Evolutionary conservation across 331 rosid species (phyloP), one percentile per base, ranked within the genome.

Genomic region (Quercus tomentella): DNA sequence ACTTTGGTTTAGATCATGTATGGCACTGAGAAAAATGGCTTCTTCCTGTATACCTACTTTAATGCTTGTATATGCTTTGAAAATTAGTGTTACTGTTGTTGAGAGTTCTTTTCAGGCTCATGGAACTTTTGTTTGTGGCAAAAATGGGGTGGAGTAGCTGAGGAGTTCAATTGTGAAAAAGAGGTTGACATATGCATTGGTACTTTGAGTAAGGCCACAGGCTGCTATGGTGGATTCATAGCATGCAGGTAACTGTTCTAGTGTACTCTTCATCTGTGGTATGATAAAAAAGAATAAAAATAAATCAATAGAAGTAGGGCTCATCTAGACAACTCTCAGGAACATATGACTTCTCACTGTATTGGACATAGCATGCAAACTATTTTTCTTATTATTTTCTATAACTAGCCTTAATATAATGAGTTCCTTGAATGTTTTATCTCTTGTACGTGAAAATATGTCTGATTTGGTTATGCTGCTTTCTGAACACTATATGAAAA

Each of bases 81-180:
- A 67, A 17, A 54, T 76, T 35, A 73, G 58, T 14, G n/a, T 80
- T 76, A 72, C 62, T 81, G 49, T 33, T 33, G 21, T 31, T 66
- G 18, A 31, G 23, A 30, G 5, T 11, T 67, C 20, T 35, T 12
- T 6, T 69, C 90, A 93, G 98, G 98, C 99, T 87, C 97, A 93
- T 84, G 99, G 99, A 77, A 86, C 98, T 69, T 90, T 95, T 74
- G 94, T 95, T 83, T 95, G 96, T 54, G 97, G 99, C 4, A 78
- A 88, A 89, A 90, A 86, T 88, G 99, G 99, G 98, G 99, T 16
- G 96, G 98, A 62, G 98, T 95, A 25, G 99, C 97, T 45, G 99
- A 95, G 91, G 79, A 88, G 69, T 91, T 87, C 78, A 79, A 93
- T 67, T 95, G 99, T 83, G 98, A 95, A 84, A 85, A 71, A 70